phyloP scores from a whole-genome alignment of 2,329 filamentous ascomycete genomes.

The Clonostachys byssicola region DNA sequence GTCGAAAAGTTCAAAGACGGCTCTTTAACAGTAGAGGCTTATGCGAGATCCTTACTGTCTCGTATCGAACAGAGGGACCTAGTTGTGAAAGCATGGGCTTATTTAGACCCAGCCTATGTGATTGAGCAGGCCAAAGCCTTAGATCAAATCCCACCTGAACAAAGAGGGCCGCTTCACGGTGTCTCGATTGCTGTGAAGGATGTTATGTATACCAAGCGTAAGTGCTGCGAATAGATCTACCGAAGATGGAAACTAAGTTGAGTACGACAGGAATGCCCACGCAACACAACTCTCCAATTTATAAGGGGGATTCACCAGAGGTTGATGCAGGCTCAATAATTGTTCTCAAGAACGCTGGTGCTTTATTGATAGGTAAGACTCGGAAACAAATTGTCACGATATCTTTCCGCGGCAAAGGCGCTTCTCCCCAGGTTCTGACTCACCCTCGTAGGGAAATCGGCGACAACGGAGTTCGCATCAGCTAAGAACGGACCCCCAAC shows the following conservation, averaged over 20 bases:
- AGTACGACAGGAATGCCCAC: slow-evolving; percentile 45
- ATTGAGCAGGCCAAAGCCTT: slow-evolving; percentile 42
- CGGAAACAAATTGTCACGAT: no score
- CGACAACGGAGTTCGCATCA: slow-evolving; percentile 57
- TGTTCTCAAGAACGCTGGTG: slow-evolving; percentile 45
- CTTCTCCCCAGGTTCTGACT: no score
- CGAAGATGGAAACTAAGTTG: not conserved
- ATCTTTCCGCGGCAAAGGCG: no score
- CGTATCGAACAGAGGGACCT: slow-evolving; percentile 37
- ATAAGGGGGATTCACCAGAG: slow-evolving; percentile 29
- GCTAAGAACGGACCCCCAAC: slow-evolving; percentile 44
- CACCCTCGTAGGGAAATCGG: slow-evolving; percentile 33
- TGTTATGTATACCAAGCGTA: slow-evolving; percentile 52
- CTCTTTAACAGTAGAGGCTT: slow-evolving; percentile 41
- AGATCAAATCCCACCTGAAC: slow-evolving; percentile 37
- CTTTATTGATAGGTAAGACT: slow-evolving; percentile 19
- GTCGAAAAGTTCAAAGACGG: slow-evolving; percentile 28
- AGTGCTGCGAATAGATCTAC: slow-evolving; percentile 11
- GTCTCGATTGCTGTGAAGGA: slow-evolving; percentile 56
- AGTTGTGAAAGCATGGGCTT: slow-evolving; percentile 44
- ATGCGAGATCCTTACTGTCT: slow-evolving; percentile 39
- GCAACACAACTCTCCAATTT: slow-evolving; percentile 47
- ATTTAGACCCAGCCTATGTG: slow-evolving; percentile 35
- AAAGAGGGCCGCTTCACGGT: slow-evolving; percentile 52
- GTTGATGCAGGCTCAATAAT: slow-evolving; percentile 46